Evolutionary conservation across 1,139 yeast genomes (phyloP).

Genomic region (Pichia sorboxylosa): DNA sequence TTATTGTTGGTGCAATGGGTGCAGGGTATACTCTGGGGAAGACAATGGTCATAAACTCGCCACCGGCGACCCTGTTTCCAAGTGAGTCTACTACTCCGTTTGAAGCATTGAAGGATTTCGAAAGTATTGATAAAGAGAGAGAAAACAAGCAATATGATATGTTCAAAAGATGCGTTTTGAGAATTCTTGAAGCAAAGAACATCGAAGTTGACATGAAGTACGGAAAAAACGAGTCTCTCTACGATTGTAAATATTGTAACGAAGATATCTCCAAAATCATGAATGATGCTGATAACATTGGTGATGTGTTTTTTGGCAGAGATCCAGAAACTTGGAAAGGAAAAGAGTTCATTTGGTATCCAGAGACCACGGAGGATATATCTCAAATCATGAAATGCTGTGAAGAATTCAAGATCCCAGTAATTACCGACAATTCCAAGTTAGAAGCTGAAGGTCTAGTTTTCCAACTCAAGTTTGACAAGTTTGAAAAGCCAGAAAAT

Average conservation of each 20-base stretch:
- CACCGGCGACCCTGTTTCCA: constrained; percentile 21
- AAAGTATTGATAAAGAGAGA: constrained; percentile 10
- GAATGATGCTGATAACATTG: constrained; percentile 30
- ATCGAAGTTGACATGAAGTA: constrained; percentile 15
- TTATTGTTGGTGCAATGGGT: constrained; percentile 23
- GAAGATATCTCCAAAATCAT: constrained; percentile 25
- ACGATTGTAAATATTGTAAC: constrained; percentile 14
- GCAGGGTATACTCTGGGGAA: constrained; percentile 23
- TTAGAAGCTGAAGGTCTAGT: constrained; percentile 8
- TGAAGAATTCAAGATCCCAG: constrained; percentile 19
- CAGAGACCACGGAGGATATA: constrained; percentile 16
- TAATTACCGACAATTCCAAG: constrained; percentile 10
- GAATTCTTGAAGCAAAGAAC: constrained; percentile 19
- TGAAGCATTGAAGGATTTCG: constrained; percentile 18
- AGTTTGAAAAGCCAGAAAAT: constrained; percentile 6
- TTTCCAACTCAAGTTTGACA: constrained; percentile 11
- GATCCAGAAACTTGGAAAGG: constrained; percentile 24
- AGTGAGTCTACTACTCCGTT: constrained; percentile 16
- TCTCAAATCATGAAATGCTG: constrained; percentile 15
- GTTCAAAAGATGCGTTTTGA: constrained; percentile 18
- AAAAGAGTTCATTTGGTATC: constrained; percentile 14
- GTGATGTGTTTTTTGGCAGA: constrained; percentile 29
- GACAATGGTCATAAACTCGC: constrained; percentile 14
- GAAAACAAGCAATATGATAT: constrained; percentile 13
- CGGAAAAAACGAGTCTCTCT: constrained; percentile 14